These are phyloP conservation scores for Simplicillium sp. DNA, from an alignment of 2,329 filamentous ascomycete species.

Conservation along the genomic window DNA sequence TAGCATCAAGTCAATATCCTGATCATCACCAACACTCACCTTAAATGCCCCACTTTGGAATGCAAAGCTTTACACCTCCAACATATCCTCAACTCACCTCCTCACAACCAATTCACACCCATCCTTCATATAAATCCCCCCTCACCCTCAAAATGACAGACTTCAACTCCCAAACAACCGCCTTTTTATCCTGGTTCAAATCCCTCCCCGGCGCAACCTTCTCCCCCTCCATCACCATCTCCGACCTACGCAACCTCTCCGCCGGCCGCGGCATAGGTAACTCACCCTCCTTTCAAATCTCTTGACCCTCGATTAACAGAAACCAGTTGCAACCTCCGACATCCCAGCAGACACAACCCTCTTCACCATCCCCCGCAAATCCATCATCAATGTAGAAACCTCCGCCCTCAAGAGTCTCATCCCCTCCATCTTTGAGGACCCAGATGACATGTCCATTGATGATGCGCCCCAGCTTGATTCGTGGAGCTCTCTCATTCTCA, in stretches of 20 bases:
- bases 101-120: too few species aligned
- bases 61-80: too few species aligned
- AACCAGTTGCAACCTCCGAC: conserved; percentile 62
- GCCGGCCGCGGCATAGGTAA: conserved; percentile 48
- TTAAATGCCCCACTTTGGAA: too few species aligned
- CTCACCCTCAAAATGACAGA: conserved; percentile 18
- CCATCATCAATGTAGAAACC: conserved; percentile 64
- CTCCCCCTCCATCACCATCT: conserved; percentile 40
- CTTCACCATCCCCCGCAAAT: conserved; percentile 66
- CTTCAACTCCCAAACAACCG: conserved; percentile 32
- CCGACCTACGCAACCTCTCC: conserved; percentile 37
- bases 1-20: too few species aligned
- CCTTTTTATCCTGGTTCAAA: conserved; percentile 46
- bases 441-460: conserved; percentile 9
- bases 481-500: conserved; percentile 57
- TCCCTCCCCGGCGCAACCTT: conserved; percentile 41
- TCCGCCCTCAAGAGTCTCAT: conserved; percentile 55
- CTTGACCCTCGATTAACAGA: too few species aligned
- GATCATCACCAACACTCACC: too few species aligned
- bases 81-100: too few species aligned
- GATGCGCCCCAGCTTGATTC: conserved; percentile 32
- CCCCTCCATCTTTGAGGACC: conserved; percentile 39
- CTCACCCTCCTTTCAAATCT: conserved; percentile 8
- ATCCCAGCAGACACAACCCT: conserved; percentile 68
- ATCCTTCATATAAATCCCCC: too few species aligned